Evolutionary conservation across 208 protist genomes (phyloP).

Genomic region (Leishmania tarentolae): DNA sequence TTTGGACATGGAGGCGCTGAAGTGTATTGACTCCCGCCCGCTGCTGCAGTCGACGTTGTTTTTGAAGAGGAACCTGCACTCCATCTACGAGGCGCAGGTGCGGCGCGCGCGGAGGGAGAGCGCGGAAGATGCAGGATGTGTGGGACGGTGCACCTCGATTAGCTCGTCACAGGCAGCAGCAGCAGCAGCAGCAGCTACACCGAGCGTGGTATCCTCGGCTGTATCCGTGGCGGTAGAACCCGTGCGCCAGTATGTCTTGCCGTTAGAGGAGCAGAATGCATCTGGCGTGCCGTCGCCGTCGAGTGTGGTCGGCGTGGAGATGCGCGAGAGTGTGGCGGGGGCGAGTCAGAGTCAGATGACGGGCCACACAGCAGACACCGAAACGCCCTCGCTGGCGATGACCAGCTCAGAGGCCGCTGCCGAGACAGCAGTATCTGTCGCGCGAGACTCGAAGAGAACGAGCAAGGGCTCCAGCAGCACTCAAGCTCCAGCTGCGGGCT

Average conservation of each 20-base stretch:
- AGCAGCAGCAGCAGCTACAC: too few species aligned
- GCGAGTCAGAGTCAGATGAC: neutral
- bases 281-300: neutral
- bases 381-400: neutral
- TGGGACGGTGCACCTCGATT: neutral
- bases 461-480: constrained; percentile 14
- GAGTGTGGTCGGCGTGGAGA: neutral
- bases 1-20: constrained; percentile 37
- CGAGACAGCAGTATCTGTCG: neutral
- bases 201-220: neutral
- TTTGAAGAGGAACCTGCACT: constrained; percentile 28
- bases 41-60: constrained; percentile 78
- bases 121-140: neutral
- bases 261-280: neutral
- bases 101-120: neutral
- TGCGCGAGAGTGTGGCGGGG: neutral
- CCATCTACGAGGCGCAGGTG: constrained; percentile 17
- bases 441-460: neutral
- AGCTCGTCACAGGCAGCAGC: neutral
- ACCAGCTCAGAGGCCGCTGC: neutral
- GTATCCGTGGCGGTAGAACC: neutral
- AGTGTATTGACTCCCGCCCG: constrained; percentile 46
- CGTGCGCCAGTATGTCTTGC: neutral
- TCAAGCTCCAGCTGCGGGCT: constrained; percentile 11
- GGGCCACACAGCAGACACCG: neutral